A percentile compares a stretch with the other conserved stretches of the same genome.
Conservation (phyloP, 257 asterid genomes). For the Primulina huaijiensis region DNA sequence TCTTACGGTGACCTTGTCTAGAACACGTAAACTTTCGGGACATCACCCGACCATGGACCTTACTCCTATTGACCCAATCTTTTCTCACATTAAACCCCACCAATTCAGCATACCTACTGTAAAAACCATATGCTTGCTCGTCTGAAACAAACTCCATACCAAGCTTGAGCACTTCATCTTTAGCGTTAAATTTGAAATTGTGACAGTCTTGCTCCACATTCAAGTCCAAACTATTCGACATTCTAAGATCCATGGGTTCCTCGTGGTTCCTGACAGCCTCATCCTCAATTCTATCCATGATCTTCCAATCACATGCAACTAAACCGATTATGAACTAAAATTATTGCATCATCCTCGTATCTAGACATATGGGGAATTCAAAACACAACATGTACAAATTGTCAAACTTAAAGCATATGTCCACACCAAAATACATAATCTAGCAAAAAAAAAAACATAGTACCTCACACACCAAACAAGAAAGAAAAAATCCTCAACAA, state of each 20-base stretch:
- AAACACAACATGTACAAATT: too few relatives aligned
- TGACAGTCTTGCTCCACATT: constrained; percentile 45
- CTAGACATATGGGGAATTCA: too few relatives aligned
- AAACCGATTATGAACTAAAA: too few relatives aligned
- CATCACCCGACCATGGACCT: constrained; percentile 65
- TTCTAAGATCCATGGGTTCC: constrained; percentile 31
- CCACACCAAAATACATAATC: too few relatives aligned
- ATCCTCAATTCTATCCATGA: constrained; percentile 37
- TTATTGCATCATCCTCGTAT: too few relatives aligned
- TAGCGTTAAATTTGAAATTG: constrained; percentile 35
- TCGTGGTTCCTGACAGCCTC: constrained; percentile 37
- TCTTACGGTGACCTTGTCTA: constrained; percentile 58
- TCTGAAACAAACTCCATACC: constrained; percentile 54
- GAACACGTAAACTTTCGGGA: constrained; percentile 65
- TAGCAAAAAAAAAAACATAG: too few relatives aligned
- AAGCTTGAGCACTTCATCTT: constrained; percentile 37
- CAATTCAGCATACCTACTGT: constrained; percentile 52
- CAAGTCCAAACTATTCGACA: constrained; percentile 53
- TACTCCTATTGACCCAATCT: constrained; percentile 70
- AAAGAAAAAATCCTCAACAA: too few relatives aligned
- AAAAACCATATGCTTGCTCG: constrained; percentile 49
- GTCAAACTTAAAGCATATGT: too few relatives aligned
- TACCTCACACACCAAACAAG: too few relatives aligned
- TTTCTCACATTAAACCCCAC: constrained; percentile 57
- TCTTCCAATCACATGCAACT: constrained; percentile 21